Percentiles rank a stretch among this genome's conserved stretches.
Evolutionary conservation across 2,329 filamentous ascomycete species (phyloP).

Genomic region (Endoconidiophora polonica): DNA sequence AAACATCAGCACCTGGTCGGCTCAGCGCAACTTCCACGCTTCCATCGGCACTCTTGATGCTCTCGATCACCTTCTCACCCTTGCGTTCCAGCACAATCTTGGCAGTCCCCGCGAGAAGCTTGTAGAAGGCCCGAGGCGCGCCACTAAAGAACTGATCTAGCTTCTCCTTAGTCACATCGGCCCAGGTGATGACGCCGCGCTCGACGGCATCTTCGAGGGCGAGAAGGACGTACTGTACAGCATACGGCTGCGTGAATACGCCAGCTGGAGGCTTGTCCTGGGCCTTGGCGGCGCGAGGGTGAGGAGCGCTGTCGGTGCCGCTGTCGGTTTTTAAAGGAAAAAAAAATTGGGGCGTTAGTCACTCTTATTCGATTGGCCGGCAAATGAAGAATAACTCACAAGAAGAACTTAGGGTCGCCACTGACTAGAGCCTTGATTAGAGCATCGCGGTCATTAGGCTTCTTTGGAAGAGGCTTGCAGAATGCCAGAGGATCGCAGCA

Average conservation of each 20-base stretch:
- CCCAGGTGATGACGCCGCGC: conserved; percentile 32
- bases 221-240: conserved; percentile 44
- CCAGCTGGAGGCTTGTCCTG: conserved; percentile 48
- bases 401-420: conserved; percentile 52
- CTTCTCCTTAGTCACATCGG: conserved; percentile 36
- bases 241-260: conserved; percentile 64
- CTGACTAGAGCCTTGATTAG: conserved; percentile 47
- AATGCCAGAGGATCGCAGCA: conserved; percentile 44
- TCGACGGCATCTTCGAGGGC: conserved; percentile 45
- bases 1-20: conserved; percentile 25
- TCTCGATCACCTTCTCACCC: conserved; percentile 24
- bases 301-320: conserved; percentile 47
- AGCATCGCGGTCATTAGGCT: conserved; percentile 53
- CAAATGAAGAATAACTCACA: conserved; percentile 29
- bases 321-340: conserved; percentile 15
- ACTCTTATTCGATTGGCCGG: conserved; percentile 1
- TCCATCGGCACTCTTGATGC: conserved; percentile 24
- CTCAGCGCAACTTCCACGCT: conserved; percentile 28
- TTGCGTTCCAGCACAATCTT: conserved; percentile 25
- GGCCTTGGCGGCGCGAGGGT: conserved; percentile 41
- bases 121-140: conserved; percentile 38
- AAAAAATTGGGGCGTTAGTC: not conserved
- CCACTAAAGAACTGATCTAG: conserved; percentile 37
- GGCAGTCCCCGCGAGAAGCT: conserved; percentile 19
- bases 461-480: conserved; percentile 64